phyloP scores from a whole-genome alignment of 495 filamentous ascomycete genomes.

The Xylaria flabelliformis region DNA sequence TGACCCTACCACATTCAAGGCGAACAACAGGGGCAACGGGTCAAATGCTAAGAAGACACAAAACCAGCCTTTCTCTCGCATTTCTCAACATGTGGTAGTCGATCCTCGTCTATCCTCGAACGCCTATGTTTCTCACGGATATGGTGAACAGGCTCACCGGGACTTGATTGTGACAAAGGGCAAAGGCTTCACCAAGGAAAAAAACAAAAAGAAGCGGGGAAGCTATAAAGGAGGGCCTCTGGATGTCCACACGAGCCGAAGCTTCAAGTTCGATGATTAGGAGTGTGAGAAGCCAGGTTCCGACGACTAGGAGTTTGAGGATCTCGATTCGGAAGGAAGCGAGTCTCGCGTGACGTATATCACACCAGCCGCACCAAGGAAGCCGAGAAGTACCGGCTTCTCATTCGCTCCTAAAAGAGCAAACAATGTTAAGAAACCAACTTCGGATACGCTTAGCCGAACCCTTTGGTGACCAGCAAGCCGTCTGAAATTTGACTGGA shows the following conservation, averaged over 20 bases:
- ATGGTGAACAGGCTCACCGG: constrained; percentile 83
- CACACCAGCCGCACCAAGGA: constrained; percentile 12
- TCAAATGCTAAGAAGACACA: constrained; percentile 56
- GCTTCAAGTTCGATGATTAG: constrained; percentile 89
- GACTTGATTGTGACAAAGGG: constrained; percentile 91
- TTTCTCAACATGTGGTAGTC: constrained; percentile 61
- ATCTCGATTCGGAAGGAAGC: not conserved
- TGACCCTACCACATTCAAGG: constrained; percentile 49
- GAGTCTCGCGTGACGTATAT: constrained; percentile 6
- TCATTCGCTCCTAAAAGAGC: not conserved
- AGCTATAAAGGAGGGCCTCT: constrained; percentile 85
- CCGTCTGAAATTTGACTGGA: not conserved
- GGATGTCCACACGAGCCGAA: constrained; percentile 72
- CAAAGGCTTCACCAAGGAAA: constrained; percentile 99
- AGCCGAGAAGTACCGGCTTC: not conserved
- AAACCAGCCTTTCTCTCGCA: constrained; percentile 68
- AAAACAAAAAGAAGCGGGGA: constrained; percentile 95
- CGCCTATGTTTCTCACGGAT: constrained; percentile 81
- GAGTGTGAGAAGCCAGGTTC: constrained; percentile 22
- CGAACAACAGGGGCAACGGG: constrained; percentile 53
- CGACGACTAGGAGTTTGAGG: constrained; percentile 6
- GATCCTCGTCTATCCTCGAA: constrained; percentile 71
- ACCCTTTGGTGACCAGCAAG: constrained; percentile 6
- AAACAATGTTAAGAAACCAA: not conserved
- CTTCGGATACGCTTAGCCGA: not conserved